These are phyloP conservation scores for Starmerella scarabaei DNA, from an alignment of 805 yeast genomes.

Conservation along the genomic window DNA sequence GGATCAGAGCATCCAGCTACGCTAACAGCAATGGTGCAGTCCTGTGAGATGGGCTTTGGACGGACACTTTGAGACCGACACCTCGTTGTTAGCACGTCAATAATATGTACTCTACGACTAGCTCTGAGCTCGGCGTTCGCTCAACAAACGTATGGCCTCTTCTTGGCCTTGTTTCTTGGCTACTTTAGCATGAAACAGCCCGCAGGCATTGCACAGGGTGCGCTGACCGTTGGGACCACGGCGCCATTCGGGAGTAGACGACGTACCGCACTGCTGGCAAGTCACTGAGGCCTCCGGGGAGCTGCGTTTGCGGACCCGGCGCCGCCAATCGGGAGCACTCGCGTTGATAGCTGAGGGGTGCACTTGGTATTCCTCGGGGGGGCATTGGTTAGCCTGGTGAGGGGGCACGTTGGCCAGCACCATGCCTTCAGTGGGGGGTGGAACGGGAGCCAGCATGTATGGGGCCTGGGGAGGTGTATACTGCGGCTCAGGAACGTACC, in stretches of 20 bases:
- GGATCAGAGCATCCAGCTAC: too few species aligned
- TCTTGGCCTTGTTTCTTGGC: constrained; percentile 44
- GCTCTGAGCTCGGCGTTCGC: constrained; percentile 18
- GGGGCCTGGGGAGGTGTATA: too few species aligned
- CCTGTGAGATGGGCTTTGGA: too few species aligned
- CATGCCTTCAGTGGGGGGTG: too few species aligned
- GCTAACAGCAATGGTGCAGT: too few species aligned
- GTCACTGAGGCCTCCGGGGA: constrained; percentile 3
- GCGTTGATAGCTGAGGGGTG: too few species aligned
- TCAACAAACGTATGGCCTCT: constrained; percentile 33
- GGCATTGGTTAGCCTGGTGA: too few species aligned
- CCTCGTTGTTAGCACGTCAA: not conserved
- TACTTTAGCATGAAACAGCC: constrained; percentile 57
- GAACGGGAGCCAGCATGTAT: not conserved
- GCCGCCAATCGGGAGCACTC: not conserved
- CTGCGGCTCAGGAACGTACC: too few species aligned
- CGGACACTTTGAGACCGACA: too few species aligned
- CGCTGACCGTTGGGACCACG: constrained; percentile 67
- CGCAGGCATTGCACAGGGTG: constrained; percentile 75
- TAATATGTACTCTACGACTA: not conserved
- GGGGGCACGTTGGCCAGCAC: too few species aligned
- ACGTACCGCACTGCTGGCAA: constrained; percentile 40
- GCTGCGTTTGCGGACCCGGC: not conserved
- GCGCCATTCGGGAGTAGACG: constrained; percentile 72
- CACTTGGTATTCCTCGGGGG: too few species aligned